Conservation (phyloP, 306 rosid species). For the Quillaja saponaria region DNA sequence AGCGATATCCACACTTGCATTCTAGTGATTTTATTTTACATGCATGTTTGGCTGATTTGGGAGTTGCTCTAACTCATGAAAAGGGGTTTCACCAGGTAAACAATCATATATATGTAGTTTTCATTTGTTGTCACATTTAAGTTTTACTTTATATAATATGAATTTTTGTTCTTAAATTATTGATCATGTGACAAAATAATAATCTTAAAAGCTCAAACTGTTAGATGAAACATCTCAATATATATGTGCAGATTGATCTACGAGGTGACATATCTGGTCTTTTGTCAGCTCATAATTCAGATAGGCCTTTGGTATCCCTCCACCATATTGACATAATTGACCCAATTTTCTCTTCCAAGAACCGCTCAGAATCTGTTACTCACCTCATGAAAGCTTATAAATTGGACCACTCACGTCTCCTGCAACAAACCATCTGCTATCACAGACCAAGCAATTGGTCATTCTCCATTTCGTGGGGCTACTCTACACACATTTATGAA, state of each 20-base stretch:
- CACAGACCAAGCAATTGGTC: slow-evolving; percentile 48
- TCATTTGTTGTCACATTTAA: no score
- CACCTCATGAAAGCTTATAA: slow-evolving; percentile 42
- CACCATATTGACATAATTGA: slow-evolving; percentile 49
- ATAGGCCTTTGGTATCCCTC: slow-evolving; percentile 42
- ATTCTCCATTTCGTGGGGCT: slow-evolving; percentile 57
- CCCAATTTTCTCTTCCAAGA: slow-evolving; percentile 52
- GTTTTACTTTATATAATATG: no score
- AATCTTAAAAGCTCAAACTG: no score
- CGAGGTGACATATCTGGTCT: slow-evolving; percentile 43
- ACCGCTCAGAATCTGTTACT: slow-evolving; percentile 40
- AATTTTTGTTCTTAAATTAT: no score
- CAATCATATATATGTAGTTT: no score
- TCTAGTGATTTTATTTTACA: slow-evolving; percentile 45
- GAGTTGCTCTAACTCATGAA: slow-evolving; percentile 33
- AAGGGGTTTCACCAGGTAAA: slow-evolving; percentile 59
- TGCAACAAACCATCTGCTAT: slow-evolving; percentile 59
- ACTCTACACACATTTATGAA: slow-evolving; percentile 51
- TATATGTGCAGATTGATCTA: slow-evolving; percentile 41
- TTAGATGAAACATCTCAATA: no score
- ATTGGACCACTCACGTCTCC: slow-evolving; percentile 39
- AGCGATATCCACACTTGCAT: slow-evolving; percentile 34
- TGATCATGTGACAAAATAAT: no score
- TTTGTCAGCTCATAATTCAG: slow-evolving; percentile 46
- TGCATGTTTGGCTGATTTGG: slow-evolving; percentile 47